Conservation (phyloP, 1,139 yeast species). For the Geotrichum candidum region DNA sequence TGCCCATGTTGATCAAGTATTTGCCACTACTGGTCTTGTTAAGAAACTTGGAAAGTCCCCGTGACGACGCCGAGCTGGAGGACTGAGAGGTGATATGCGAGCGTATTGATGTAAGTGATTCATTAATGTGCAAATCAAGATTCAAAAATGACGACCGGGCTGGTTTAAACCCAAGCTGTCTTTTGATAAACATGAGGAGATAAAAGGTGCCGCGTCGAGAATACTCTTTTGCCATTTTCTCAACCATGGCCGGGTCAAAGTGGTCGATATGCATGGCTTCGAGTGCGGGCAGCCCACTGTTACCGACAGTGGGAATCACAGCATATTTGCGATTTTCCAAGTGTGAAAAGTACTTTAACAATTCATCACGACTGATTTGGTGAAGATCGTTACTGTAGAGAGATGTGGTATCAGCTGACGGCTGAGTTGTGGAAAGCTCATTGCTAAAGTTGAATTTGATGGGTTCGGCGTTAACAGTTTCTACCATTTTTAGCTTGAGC, state of each 20-base stretch:
- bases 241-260: slow-evolving; percentile 1
- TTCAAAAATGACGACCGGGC: neutral
- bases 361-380: neutral
- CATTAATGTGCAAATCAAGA: neutral
- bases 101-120: neutral
- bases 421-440: neutral
- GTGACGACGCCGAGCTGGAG: neutral
- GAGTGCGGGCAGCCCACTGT: slow-evolving; percentile 4
- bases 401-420: neutral
- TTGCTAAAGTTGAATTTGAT: neutral
- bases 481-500: neutral
- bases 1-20: slow-evolving; percentile 9
- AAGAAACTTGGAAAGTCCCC: too few species aligned
- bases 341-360: neutral
- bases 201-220: slow-evolving; percentile 4
- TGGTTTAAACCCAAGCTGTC: neutral
- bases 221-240: neutral
- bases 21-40: neutral
- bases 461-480: slow-evolving; percentile 11
- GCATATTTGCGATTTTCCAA: neutral
- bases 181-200: neutral
- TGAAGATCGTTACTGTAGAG: neutral
- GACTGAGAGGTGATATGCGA: neutral
- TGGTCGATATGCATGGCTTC: slow-evolving; percentile 4
- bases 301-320: slow-evolving; percentile 1